Base-by-base conservation (phyloP, 305 asterid species). In the Fraxinus greggii region DNA sequence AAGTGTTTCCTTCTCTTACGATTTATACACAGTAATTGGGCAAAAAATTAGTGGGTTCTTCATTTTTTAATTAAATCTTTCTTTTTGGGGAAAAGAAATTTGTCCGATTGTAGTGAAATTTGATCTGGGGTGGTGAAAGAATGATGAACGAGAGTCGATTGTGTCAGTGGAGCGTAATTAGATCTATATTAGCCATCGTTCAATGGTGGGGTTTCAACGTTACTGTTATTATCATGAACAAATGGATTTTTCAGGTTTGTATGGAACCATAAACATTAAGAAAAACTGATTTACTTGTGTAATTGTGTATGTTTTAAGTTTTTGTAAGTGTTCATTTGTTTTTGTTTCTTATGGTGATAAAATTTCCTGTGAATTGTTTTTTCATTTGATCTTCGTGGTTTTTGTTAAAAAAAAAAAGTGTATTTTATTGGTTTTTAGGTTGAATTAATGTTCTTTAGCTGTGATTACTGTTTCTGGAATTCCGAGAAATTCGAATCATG, bases 191-290 rank as follows among this genome's bases (percentile, higher is more conserved):
- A 38, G 92, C 97, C 73, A 92, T 94, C 77, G 6, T 94, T 81
- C 98, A 94, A 85, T 94, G 97, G 98, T 94, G 98, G 97, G 92
- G 92, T 72, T 94, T 93, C 91, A 94, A 94, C 89, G 98, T 94
- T 75, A 91, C 97, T 77, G 98, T 94, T 65, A 92, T 94, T 85
- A 94, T 93, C 89, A 91, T 94, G 93, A 94, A 94, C 86, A 94
- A 94, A 84, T 94, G 98, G 98, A 94, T 94, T 95, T 94, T 94
- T 83, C 98, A 94, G 98, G 98, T 94, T 26, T 17, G 83, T 70
- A 67, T 87, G 31, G 78, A 15, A 28, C 23, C 79, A 21, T 33
- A 63, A 51, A 31, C 45, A 59, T 19, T 59, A 59, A 19, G 69
- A 17, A 59, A 3, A 24, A 10, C 73, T 65, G 73, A 9, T 65